Percentiles rank a stretch among this genome's conserved stretches.
Conservation (phyloP, 2,329 filamentous ascomycete genomes). For the Daldinia sp. region DNA sequence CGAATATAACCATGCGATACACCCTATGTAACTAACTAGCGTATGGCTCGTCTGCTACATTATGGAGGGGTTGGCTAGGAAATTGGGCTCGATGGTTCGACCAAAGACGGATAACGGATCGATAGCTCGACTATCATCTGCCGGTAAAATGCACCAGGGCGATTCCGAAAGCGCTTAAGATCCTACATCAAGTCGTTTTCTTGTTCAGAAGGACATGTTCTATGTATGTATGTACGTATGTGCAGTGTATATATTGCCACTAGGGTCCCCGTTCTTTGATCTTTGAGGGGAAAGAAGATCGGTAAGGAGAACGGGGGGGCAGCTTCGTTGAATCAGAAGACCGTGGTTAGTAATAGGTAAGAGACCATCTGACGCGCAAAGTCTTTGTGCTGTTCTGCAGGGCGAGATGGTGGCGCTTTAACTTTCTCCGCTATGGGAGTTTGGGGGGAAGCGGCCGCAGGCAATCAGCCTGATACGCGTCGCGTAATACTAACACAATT, state of each 20-base stretch:
- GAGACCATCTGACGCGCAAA: slow-evolving; percentile 13
- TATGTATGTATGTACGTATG: neutral
- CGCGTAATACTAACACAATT: slow-evolving; percentile 15
- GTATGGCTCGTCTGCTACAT: slow-evolving; percentile 31
- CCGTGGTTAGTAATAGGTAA: slow-evolving; percentile 26
- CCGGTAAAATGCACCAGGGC: slow-evolving; percentile 37
- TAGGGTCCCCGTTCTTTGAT: slow-evolving; percentile 23
- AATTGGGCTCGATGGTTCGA: slow-evolving; percentile 35
- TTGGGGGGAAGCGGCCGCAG: neutral
- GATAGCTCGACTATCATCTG: slow-evolving; percentile 39
- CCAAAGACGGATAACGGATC: slow-evolving; percentile 15
- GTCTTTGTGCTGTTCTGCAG: slow-evolving; percentile 13
- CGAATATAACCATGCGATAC: slow-evolving; percentile 34
- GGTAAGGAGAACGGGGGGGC: neutral
- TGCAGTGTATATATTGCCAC: slow-evolving; percentile 19
- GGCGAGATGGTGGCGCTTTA: slow-evolving; percentile 29
- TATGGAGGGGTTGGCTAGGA: slow-evolving; percentile 37
- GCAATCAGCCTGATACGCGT: slow-evolving; percentile 23
- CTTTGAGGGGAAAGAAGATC: slow-evolving; percentile 11
- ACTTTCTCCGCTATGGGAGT: slow-evolving; percentile 27
- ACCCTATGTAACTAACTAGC: slow-evolving; percentile 9
- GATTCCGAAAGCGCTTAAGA: slow-evolving; percentile 14
- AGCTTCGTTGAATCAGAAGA: slow-evolving; percentile 19
- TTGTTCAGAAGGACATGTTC: neutral
- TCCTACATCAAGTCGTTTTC: slow-evolving; percentile 11